Conservation (phyloP, 2,329 filamentous ascomycete species). For the Ophiostoma montium region DNA sequence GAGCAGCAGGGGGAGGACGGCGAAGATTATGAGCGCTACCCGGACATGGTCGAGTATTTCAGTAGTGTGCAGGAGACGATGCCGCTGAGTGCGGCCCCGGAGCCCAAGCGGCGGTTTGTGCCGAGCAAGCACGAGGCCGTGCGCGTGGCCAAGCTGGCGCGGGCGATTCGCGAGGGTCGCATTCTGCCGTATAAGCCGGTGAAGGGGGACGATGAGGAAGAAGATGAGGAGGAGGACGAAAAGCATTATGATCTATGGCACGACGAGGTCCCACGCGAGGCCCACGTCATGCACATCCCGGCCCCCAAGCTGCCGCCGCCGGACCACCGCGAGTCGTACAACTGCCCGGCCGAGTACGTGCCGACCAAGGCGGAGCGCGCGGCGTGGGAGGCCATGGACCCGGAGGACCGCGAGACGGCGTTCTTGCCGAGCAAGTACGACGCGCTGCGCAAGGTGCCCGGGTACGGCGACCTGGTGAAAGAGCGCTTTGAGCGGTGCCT, state of each 20-base stretch:
- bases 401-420: slow-evolving; percentile 81
- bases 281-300: slow-evolving; percentile 87
- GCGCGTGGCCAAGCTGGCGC: slow-evolving; percentile 91
- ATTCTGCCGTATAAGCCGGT: slow-evolving; percentile 81
- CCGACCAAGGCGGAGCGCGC: slow-evolving; percentile 74
- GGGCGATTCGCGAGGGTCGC: slow-evolving; percentile 83
- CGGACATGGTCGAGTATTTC: slow-evolving; percentile 88
- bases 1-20: slow-evolving; percentile 76
- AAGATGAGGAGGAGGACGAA: slow-evolving; percentile 55
- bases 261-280: slow-evolving; percentile 68
- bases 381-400: slow-evolving; percentile 72
- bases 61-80: slow-evolving; percentile 82
- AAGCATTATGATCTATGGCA: slow-evolving; percentile 87
- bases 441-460: slow-evolving; percentile 80
- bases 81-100: slow-evolving; percentile 86
- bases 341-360: slow-evolving; percentile 87
- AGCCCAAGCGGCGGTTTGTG: slow-evolving; percentile 89
- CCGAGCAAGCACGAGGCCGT: slow-evolving; percentile 96
- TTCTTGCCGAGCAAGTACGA: slow-evolving; percentile 74
- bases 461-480: slow-evolving; percentile 79
- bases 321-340: slow-evolving; percentile 80
- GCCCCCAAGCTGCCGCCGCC: slow-evolving; percentile 88
- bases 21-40: slow-evolving; percentile 86
- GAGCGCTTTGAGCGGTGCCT: slow-evolving; percentile 92
- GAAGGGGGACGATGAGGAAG: slow-evolving; percentile 35